Conservation (phyloP, 1,284 basidiomycete species). For the Stereum hirsutum region DNA sequence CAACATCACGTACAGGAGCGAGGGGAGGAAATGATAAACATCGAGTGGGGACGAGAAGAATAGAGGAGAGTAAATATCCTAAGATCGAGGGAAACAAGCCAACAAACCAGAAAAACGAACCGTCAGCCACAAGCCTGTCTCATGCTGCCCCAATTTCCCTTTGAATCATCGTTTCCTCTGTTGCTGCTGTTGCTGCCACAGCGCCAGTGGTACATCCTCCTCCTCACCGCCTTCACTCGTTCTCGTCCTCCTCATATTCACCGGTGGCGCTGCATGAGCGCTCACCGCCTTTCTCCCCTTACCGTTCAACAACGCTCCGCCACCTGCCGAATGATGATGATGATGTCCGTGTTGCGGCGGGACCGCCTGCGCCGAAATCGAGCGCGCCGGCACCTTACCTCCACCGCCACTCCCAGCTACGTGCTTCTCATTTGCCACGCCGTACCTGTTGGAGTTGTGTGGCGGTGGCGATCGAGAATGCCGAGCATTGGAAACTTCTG, state of each 20-base stretch:
- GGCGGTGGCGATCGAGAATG: conserved; percentile 10
- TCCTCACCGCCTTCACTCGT: conserved; percentile 40
- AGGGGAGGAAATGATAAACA: too few relatives aligned
- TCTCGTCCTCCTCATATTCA: conserved; percentile 24
- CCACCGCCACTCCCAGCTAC: conserved; percentile 18
- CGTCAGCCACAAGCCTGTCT: background rate
- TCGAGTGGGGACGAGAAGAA: background rate
- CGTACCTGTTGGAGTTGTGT: conserved; percentile 24
- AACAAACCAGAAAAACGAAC: background rate
- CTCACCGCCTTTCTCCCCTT: conserved; percentile 55
- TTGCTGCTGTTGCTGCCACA: conserved; percentile 67
- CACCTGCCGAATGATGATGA: conserved; percentile 22
- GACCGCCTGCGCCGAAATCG: conserved; percentile 54
- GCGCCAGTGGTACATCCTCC: conserved; percentile 67
- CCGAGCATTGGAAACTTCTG: background rate
- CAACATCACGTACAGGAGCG: too few relatives aligned
- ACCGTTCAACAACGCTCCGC: conserved; percentile 34
- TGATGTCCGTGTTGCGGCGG: too few relatives aligned
- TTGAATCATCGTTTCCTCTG: conserved; percentile 16
- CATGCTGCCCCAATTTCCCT: too few relatives aligned
- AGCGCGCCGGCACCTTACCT: conserved; percentile 42
- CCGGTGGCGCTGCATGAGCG: conserved; percentile 44
- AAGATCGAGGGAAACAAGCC: too few relatives aligned
- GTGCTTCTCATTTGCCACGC: conserved; percentile 22
- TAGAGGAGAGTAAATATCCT: background rate